A percentile compares a stretch with the other conserved stretches of the same genome.
Conservation (phyloP, 2,329 filamentous ascomycete species). For the Dissoconium aciculare region DNA sequence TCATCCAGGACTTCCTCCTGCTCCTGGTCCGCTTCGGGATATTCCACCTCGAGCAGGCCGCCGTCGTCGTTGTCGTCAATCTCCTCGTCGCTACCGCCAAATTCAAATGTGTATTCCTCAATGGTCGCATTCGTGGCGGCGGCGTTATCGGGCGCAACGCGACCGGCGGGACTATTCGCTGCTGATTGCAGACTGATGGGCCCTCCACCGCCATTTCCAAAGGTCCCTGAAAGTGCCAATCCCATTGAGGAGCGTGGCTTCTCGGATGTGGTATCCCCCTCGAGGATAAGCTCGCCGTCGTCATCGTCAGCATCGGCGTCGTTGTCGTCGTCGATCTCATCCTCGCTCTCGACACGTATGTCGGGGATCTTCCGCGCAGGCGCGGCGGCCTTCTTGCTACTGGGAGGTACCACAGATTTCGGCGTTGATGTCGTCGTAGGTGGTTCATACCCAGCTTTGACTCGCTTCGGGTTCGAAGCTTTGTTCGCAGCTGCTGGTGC, state of each 20-base stretch:
- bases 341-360: slow-evolving; percentile 19
- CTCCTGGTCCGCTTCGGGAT: slow-evolving; percentile 22
- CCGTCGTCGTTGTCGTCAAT: slow-evolving; percentile 13
- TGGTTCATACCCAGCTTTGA: slow-evolving; percentile 15
- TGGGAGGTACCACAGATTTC: slow-evolving; percentile 2
- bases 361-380: slow-evolving; percentile 12
- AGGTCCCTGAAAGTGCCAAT: slow-evolving; percentile 19
- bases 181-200: slow-evolving; percentile 32
- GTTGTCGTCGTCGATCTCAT: slow-evolving; percentile 20
- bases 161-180: slow-evolving; percentile 23
- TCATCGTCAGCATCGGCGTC: slow-evolving; percentile 21
- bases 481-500: slow-evolving; percentile 9
- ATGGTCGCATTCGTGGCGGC: slow-evolving; percentile 13
- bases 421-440: slow-evolving; percentile 4
- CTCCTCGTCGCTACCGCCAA: slow-evolving; percentile 13
- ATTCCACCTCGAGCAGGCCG: slow-evolving; percentile 12
- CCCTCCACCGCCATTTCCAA: slow-evolving; percentile 23
- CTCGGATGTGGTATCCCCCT: slow-evolving; percentile 18
- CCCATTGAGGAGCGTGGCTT: slow-evolving; percentile 13
- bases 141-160: slow-evolving; percentile 5
- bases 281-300: slow-evolving; percentile 22
- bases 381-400: slow-evolving; percentile 5
- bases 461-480: slow-evolving; percentile 13
- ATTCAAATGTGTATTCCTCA: slow-evolving; percentile 18
- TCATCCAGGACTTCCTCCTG: slow-evolving; percentile 20